Base-by-base conservation (phyloP, 768 basidiomycete genomes). In the Termitomyces sp. region DNA sequence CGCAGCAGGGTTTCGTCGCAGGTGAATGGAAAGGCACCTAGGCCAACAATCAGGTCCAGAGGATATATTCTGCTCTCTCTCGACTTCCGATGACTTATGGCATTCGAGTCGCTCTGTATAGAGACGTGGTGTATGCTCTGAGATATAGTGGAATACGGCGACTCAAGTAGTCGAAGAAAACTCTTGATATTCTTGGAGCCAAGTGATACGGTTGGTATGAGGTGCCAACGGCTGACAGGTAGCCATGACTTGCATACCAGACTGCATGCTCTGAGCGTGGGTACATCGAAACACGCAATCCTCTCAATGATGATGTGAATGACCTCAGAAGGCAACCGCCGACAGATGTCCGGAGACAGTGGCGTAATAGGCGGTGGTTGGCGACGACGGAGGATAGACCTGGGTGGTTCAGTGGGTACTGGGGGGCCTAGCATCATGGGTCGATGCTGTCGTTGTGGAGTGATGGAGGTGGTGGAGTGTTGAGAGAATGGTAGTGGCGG, bases 231-330 rank as follows among this genome's bases (percentile, higher is more conserved):
- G 36, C 65, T 64, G 53, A 59, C 45, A 1, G 60, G 53, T 36
- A 68, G 63, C 67, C 67, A 68, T 31, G 63, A 50, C 38, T 61
- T 63, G 65, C 65, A 66, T 12, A 68, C 65, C 15, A 66, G 56
- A 43, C 63, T 63, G 43, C 67, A 68, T 8, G 61, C 65, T 37
- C 60, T 48, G 34, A 68, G 61, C 29, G 65, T 64, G 49, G 61
- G 60, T 34, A 66, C 59, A 51, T 66, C 67, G 48, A 68, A 64
- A 45, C 37, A 57, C 25, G 62, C 60, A 31, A 68, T 57, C n/a
- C 62, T 60, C 42, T 64, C 63, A 7, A 68, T 64, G 43, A 68
- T 63, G 52, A 66, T 56, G n/a, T 60, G 59, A 42, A 64, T 60
- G 29, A 68, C 62, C 48, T 68, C 67, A 20, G 63, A 43, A 15